These are phyloP conservation scores for Haplosporangium sp. DNA, from an alignment of 371 early-diverging fungal genomes.

Conservation along the genomic window DNA sequence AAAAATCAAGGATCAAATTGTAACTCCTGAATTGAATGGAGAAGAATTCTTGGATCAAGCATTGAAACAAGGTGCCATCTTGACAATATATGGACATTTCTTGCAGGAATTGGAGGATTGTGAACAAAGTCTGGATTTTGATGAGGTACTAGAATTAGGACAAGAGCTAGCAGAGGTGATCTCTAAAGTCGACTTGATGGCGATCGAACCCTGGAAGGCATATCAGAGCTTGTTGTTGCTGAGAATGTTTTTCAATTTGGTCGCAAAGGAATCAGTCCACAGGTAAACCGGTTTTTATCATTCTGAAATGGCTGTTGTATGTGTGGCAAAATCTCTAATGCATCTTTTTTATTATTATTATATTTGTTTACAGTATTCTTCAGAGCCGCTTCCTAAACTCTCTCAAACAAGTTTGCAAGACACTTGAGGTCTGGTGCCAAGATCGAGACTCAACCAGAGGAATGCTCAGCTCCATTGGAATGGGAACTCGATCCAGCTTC, in stretches of 20 bases:
- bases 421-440: conserved; percentile 42
- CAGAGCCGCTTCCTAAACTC: conserved; percentile 49
- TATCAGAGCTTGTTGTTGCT: conserved; percentile 41
- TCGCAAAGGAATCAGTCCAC: conserved; percentile 51
- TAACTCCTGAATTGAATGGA: conserved; percentile 41
- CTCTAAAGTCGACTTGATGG: conserved; percentile 37
- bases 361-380: conserved; percentile 16
- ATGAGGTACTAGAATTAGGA: conserved; percentile 35
- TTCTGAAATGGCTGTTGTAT: background rate
- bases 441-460: conserved; percentile 47
- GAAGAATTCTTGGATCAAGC: conserved; percentile 44
- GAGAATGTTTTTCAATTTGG: conserved; percentile 44
- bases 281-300: conserved; percentile 15
- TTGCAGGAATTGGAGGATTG: conserved; percentile 39
- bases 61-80: conserved; percentile 34
- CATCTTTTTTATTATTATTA: background rate
- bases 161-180: conserved; percentile 40
- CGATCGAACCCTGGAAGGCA: conserved; percentile 41
- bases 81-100: conserved; percentile 41
- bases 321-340: background rate
- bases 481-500: conserved; percentile 41
- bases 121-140: conserved; percentile 37
- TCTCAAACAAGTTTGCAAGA: conserved; percentile 40
- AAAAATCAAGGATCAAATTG: conserved; percentile 26
- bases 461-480: conserved; percentile 44